Conservation (phyloP, 2,329 filamentous ascomycete species). For the Leptographium radiaticola region DNA sequence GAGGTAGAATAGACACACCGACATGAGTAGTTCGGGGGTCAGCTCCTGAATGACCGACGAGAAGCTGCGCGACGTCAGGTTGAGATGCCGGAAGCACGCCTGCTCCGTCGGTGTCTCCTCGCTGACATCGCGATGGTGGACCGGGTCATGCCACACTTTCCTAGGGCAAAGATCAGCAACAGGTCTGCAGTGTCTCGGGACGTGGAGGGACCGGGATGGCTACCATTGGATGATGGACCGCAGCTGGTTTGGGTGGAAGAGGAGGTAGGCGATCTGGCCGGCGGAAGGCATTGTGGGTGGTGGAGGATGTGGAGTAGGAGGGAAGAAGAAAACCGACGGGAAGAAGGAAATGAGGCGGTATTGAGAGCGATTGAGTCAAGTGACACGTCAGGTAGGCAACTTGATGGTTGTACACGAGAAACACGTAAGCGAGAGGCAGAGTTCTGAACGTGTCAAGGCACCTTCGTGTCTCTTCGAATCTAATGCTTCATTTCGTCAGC, state of each 20-base stretch:
- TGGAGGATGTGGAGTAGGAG: background rate
- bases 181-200: background rate
- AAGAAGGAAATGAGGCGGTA: background rate
- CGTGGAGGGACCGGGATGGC: background rate
- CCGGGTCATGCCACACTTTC: conserved; percentile 94
- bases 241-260: conserved; percentile 64
- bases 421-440: background rate
- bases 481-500: background rate
- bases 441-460: background rate
- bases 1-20: conserved; percentile 83
- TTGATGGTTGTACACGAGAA: background rate
- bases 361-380: background rate
- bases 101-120: conserved; percentile 64
- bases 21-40: conserved; percentile 83
- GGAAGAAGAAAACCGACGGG: background rate
- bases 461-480: background rate
- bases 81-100: conserved; percentile 76
- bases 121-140: conserved; percentile 65
- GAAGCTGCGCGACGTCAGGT: conserved; percentile 87
- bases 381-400: no score
- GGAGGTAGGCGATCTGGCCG: conserved; percentile 51
- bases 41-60: conserved; percentile 88
- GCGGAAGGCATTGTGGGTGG: conserved; percentile 37
- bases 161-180: conserved; percentile 28
- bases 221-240: conserved; percentile 84